Evolutionary conservation across 2,329 filamentous ascomycete genomes (phyloP), one percentile per base, ranked within the genome.

Genomic region (Ascochyta koolunga): DNA sequence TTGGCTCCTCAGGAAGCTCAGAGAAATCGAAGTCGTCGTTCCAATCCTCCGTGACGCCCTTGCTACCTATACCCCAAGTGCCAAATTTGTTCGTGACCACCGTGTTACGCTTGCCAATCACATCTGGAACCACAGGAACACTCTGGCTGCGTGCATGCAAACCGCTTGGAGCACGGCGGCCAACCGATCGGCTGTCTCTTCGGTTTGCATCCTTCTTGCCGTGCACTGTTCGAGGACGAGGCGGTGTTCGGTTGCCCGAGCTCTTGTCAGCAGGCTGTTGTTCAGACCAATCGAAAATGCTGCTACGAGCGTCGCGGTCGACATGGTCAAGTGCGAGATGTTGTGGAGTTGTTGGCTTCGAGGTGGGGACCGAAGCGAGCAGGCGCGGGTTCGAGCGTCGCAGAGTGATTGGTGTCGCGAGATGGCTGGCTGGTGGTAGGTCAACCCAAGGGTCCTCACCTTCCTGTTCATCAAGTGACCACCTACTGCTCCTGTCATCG

Each of bases 1-100:
- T 58, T 29, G 66, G 59, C 16, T 70, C 65, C 37, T 82, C 79
- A 22, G 79, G 75, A 11, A 76, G 69, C 41, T 86, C 83, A 19
- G 83, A 82, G 69, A 93, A 93, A 56, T 93, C 89, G 64, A 96
- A 95, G 71, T 96, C 91, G 59, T 93, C 89, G 64, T 93, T 91
- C 91, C 91, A 96, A 67, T 95, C 90, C 70, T 96, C 91, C 57
- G 88, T 93, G 10, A 87, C 87, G 15, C 85, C 88, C 72, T 93
- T 93, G 58, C 85, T 87, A n/a, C 88, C 86, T 36, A 91, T 77
- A 2, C 89, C 89, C 90, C 90, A 93, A 1, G 90, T 93, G 37
- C 90, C 89, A 67, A 91, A 93, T 66, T 92, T 93, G 47, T 73
- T 83, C n/a, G 83, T 67, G 73, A 79, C 72, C 77, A 89, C 67